Conservation (phyloP, 1,284 basidiomycete species). For the Ustanciosporium gigantosporum region DNA sequence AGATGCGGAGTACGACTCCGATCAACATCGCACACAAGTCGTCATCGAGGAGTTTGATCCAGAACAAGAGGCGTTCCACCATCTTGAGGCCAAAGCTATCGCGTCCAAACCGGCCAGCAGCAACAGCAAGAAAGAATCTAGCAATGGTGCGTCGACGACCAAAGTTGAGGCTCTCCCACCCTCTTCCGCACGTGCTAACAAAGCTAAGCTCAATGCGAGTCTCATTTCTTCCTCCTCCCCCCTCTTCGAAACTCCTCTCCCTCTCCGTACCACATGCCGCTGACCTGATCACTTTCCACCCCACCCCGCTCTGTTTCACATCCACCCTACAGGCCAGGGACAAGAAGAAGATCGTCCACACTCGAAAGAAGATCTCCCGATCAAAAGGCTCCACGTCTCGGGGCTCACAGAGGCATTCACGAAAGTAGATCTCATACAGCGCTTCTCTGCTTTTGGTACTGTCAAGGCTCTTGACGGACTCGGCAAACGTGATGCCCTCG, state of each 20-base stretch:
- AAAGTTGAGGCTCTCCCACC: conserved; percentile 42
- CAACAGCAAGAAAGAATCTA: conserved; percentile 5
- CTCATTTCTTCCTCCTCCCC: conserved; percentile 14
- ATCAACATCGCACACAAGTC: conserved; percentile 41
- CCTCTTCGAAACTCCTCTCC: conserved; percentile 1
- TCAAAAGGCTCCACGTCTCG: conserved; percentile 50
- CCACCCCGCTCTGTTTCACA: background rate
- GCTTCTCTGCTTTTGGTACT: conserved; percentile 47
- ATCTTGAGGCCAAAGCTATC: conserved; percentile 22
- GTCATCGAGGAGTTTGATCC: conserved; percentile 41
- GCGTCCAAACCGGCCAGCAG: background rate
- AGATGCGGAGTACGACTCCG: conserved; percentile 35
- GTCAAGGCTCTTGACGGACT: conserved; percentile 42
- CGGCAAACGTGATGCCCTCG: conserved; percentile 37
- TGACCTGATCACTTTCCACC: no score
- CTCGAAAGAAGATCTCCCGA: conserved; percentile 35
- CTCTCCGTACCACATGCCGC: background rate
- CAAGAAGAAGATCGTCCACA: conserved; percentile 39
- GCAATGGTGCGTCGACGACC: conserved; percentile 20
- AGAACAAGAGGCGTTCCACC: conserved; percentile 31
- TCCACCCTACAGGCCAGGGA: conserved; percentile 17
- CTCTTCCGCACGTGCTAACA: conserved; percentile 42
- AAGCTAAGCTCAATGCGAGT: conserved; percentile 51
- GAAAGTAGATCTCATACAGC: conserved; percentile 34
- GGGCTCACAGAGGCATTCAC: conserved; percentile 50